phyloP scores from a whole-genome alignment of 1,139 yeast species.

The Magnusiomyces tetraspermus region DNA sequence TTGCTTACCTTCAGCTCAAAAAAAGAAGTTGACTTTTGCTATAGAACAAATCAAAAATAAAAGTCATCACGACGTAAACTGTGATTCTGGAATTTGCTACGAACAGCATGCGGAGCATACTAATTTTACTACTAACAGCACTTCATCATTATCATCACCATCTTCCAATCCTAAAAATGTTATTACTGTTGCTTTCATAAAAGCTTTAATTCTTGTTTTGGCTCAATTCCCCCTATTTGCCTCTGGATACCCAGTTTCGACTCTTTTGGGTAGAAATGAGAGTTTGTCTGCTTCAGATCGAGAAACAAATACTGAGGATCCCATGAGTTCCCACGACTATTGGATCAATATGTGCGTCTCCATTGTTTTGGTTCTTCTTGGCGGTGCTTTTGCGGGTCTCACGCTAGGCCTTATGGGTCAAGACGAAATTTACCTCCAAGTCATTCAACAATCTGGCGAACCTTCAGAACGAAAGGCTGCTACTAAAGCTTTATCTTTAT shows the following conservation, averaged over 20 bases:
- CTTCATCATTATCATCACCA: not conserved
- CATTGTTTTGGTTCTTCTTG: conserved; percentile 62
- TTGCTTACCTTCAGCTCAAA: conserved; percentile 1
- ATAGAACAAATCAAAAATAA: no score
- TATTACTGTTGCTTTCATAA: not conserved
- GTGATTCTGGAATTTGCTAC: not conserved
- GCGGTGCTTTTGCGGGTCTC: conserved; percentile 94
- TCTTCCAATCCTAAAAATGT: not conserved
- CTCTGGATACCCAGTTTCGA: not conserved
- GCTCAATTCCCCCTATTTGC: conserved; percentile 2
- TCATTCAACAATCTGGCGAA: conserved; percentile 41
- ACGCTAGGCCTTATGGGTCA: conserved; percentile 96
- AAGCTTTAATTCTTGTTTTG: not conserved
- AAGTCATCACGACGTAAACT: no score
- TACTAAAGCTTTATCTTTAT: conserved; percentile 58
- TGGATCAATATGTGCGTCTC: conserved; percentile 53
- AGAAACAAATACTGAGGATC: not conserved
- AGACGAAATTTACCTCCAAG: conserved; percentile 71
- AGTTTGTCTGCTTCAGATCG: not conserved
- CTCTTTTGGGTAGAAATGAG: not conserved
- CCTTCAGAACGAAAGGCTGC: conserved; percentile 58
- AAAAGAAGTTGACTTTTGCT: conserved; percentile 7
- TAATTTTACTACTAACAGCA: not conserved
- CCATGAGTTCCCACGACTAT: conserved; percentile 30
- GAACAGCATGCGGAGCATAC: not conserved